These are phyloP conservation scores for Candida bentonensis DNA, from an alignment of 805 yeast species.

Conservation along the genomic window DNA sequence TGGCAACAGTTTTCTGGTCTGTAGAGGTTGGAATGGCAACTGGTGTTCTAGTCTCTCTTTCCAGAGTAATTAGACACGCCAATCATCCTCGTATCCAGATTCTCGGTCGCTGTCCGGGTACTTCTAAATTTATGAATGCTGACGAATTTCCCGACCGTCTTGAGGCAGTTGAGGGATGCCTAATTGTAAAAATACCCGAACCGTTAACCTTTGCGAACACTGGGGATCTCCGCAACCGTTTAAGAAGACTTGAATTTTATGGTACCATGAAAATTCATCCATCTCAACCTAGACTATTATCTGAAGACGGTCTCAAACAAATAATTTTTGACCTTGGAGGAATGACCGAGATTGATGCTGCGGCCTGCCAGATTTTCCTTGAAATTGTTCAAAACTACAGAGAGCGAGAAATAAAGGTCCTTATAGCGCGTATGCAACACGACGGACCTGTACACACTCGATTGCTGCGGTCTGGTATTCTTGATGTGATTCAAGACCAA, in stretches of 20 bases:
- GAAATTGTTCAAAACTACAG: constrained; percentile 46
- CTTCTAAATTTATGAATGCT: constrained; percentile 53
- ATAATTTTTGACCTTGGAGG: constrained; percentile 71
- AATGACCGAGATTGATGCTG: constrained; percentile 66
- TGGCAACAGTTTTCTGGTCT: constrained; percentile 55
- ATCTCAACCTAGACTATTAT: constrained; percentile 39
- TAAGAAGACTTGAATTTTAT: constrained; percentile 58
- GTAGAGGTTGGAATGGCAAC: constrained; percentile 81
- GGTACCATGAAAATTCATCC: constrained; percentile 71
- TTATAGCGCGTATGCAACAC: constrained; percentile 47
- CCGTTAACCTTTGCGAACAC: constrained; percentile 82
- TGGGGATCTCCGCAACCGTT: constrained; percentile 53
- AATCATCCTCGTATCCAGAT: constrained; percentile 77
- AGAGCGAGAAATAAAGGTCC: constrained; percentile 40
- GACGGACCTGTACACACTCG: constrained; percentile 32
- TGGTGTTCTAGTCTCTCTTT: constrained; percentile 71
- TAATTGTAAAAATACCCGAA: constrained; percentile 72
- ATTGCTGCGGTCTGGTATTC: constrained; percentile 43
- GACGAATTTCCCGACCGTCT: constrained; percentile 37
- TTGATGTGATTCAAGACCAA: constrained; percentile 20
- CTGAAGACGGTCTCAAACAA: constrained; percentile 34
- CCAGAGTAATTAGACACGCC: constrained; percentile 68
- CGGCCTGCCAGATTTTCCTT: constrained; percentile 58
- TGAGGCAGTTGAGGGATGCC: constrained; percentile 50
- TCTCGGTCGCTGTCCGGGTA: constrained; percentile 51